Evolutionary conservation across 2,329 filamentous ascomycete species (phyloP).

Genomic region (Madurella fahalii): DNA sequence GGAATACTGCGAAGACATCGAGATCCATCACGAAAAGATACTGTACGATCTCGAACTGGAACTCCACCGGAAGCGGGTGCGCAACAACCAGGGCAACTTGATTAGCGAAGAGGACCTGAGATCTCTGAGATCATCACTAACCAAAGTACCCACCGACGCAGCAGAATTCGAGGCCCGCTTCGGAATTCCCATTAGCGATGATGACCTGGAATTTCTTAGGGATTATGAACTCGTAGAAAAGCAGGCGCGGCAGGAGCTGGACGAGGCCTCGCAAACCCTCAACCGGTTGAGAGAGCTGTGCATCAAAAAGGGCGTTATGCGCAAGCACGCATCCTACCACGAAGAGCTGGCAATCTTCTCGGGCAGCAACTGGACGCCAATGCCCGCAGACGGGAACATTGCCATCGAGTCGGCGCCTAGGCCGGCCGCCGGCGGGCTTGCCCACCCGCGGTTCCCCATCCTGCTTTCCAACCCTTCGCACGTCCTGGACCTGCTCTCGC

Average conservation of each 20-base stretch:
- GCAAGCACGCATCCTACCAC: conserved; percentile 37
- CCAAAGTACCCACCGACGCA: conserved; percentile 21
- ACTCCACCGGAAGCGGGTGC: conserved; percentile 20
- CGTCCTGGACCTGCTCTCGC: conserved; percentile 40
- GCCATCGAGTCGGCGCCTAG: conserved; percentile 31
- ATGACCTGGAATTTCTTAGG: conserved; percentile 42
- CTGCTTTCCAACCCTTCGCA: conserved; percentile 49
- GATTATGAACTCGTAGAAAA: conserved; percentile 39
- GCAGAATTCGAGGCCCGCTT: conserved; percentile 19
- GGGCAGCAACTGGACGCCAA: conserved; percentile 24
- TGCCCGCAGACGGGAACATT: conserved; percentile 37
- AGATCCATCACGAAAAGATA: conserved; percentile 37
- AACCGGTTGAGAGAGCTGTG: conserved; percentile 38
- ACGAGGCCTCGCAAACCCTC: conserved; percentile 33
- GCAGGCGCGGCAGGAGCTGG: conserved; percentile 33
- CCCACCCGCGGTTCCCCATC: conserved; percentile 40
- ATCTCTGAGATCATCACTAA: conserved; percentile 30
- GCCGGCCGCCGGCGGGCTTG: conserved; percentile 25
- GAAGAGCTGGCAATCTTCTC: conserved; percentile 40
- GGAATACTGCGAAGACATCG: conserved; percentile 45
- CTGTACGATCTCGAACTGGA: conserved; percentile 34
- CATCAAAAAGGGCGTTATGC: conserved; percentile 39
- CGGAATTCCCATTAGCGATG: conserved; percentile 29
- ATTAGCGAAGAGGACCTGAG: conserved; percentile 37
- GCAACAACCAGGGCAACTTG: conserved; percentile 17